These are phyloP conservation scores for Ascochyta pisi DNA, from an alignment of 2,329 filamentous ascomycete genomes.

Conservation along the genomic window DNA sequence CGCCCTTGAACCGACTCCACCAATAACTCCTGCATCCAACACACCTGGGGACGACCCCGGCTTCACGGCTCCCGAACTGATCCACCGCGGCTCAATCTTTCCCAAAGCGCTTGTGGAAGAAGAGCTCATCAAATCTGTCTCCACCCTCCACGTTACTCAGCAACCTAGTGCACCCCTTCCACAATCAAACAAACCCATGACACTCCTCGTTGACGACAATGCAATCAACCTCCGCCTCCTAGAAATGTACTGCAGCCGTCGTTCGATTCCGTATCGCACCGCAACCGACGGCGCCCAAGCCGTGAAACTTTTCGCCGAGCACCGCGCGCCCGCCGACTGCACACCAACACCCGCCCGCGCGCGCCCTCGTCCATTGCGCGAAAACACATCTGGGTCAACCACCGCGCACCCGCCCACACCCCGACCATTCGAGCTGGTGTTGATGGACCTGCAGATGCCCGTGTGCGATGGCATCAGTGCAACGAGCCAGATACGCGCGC, in stretches of 20 bases:
- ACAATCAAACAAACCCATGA: constrained; percentile 25
- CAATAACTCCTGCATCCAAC: not conserved
- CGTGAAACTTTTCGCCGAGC: constrained; percentile 40
- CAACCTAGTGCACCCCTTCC: not conserved
- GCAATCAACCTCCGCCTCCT: constrained; percentile 55
- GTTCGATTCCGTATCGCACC: constrained; percentile 45
- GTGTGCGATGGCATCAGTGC: constrained; percentile 49
- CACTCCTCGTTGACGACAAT: constrained; percentile 57
- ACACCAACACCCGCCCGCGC: not conserved
- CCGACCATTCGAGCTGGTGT: constrained; percentile 41
- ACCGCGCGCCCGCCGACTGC: constrained; percentile 1
- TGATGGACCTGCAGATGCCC: constrained; percentile 55
- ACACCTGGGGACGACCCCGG: not conserved
- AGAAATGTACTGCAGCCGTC: constrained; percentile 56
- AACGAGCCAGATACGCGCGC: constrained; percentile 41
- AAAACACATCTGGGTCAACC: not conserved
- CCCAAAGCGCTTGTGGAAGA: constrained; percentile 11
- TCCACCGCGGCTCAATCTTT: constrained; percentile 14
- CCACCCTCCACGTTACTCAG: constrained; percentile 11
- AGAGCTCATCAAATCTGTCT: constrained; percentile 21
- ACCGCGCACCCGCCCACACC: not conserved
- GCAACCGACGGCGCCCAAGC: constrained; percentile 53
- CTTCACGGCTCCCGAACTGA: not conserved
- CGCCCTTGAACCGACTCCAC: constrained; percentile 1
- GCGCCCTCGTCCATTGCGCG: not conserved